Evolutionary conservation across 257 asterid species (phyloP).

Genomic region (Solanum arcanum): DNA sequence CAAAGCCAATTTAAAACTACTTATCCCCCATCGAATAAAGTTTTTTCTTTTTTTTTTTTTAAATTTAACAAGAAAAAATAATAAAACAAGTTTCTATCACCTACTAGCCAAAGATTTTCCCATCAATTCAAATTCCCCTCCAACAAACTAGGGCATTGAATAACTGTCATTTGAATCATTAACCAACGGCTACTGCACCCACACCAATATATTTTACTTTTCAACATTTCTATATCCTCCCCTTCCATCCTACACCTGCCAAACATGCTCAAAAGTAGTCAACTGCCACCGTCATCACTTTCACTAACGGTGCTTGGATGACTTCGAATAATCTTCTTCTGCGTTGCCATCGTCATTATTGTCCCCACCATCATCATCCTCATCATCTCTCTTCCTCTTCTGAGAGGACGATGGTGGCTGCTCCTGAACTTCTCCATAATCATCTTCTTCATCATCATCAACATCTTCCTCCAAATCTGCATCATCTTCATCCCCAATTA

Average conservation of each 20-base stretch:
- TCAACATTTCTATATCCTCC: slow-evolving; percentile 30
- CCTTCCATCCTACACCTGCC: slow-evolving; percentile 23
- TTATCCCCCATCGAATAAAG: neutral
- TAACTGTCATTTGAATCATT: slow-evolving; percentile 23
- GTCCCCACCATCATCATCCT: slow-evolving; percentile 9
- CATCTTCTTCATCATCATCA: slow-evolving; percentile 48
- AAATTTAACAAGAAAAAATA: neutral
- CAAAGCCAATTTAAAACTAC: slow-evolving; percentile 1
- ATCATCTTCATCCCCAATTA: slow-evolving; percentile 36
- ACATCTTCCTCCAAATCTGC: slow-evolving; percentile 38
- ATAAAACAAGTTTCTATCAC: neutral
- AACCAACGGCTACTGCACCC: slow-evolving; percentile 20
- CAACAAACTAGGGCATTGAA: neutral
- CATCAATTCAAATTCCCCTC: neutral
- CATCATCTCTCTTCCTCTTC: slow-evolving; percentile 47
- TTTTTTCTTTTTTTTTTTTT: neutral
- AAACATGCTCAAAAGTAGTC: neutral
- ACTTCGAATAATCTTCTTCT: slow-evolving; percentile 30
- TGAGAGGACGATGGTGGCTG: slow-evolving; percentile 48
- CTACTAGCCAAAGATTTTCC: neutral
- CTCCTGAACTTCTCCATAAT: slow-evolving; percentile 77
- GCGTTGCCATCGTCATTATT: slow-evolving; percentile 4
- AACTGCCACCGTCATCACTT: neutral
- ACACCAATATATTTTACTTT: slow-evolving; percentile 21
- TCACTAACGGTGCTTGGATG: slow-evolving; percentile 32